A percentile compares a stretch with the other conserved stretches of the same genome.
Evolutionary conservation across 148 eudicot species (phyloP).

Genomic region (Camellia sinensis): DNA sequence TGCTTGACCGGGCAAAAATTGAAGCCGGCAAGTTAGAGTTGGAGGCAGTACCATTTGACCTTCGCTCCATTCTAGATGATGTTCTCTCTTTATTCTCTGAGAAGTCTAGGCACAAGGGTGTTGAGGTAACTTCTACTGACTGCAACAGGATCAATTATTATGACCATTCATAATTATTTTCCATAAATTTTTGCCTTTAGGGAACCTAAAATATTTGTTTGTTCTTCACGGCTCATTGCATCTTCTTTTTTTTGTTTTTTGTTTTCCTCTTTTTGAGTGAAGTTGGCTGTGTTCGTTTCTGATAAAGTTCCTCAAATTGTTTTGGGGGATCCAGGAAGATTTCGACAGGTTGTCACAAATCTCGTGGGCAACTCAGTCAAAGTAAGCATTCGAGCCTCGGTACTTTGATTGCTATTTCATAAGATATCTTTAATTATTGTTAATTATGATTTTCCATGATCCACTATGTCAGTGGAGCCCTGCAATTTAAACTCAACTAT

Average conservation of each 20-base stretch:
- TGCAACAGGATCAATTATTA: background rate
- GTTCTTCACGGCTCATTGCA: background rate
- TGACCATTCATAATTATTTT: background rate
- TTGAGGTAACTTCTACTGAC: slow-evolving; percentile 43
- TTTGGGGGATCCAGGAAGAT: slow-evolving; percentile 75
- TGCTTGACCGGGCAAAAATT: slow-evolving; percentile 72
- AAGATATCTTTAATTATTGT: background rate
- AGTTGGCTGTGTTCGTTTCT: slow-evolving; percentile 71
- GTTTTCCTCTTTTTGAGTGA: background rate
- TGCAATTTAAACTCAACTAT: background rate
- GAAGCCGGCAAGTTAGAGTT: slow-evolving; percentile 77
- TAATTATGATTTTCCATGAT: background rate
- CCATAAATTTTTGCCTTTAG: background rate
- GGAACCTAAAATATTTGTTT: background rate
- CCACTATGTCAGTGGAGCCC: background rate
- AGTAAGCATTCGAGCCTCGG: slow-evolving; percentile 24
- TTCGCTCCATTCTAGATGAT: slow-evolving; percentile 65
- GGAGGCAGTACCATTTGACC: slow-evolving; percentile 60
- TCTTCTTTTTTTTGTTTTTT: background rate
- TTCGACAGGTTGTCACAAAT: slow-evolving; percentile 66
- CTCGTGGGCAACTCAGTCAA: slow-evolving; percentile 75
- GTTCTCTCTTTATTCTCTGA: slow-evolving; percentile 74
- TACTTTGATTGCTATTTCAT: background rate
- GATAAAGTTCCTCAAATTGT: slow-evolving; percentile 63
- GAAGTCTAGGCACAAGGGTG: slow-evolving; percentile 57